These are phyloP conservation scores for Aegilops bicornis DNA, from an alignment of 176 grass and related monocot genomes.

Conservation along the genomic window DNA sequence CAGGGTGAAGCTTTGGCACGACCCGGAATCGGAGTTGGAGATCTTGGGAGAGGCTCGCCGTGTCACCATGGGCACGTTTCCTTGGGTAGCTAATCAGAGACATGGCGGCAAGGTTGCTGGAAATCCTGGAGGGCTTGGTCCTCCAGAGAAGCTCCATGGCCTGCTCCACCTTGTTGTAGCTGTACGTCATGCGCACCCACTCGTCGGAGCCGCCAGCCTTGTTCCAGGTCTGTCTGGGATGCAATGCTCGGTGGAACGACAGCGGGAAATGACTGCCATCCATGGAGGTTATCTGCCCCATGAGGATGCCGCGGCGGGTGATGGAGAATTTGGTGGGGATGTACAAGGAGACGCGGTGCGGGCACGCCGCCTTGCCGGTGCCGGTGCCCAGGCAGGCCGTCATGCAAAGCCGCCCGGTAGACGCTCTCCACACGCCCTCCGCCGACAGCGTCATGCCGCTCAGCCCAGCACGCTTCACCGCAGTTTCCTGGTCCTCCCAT, in stretches of 20 bases:
- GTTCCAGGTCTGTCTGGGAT: neutral
- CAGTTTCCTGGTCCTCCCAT: constrained; percentile 25
- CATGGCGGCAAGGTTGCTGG: constrained; percentile 27
- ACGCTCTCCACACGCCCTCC: constrained; percentile 51
- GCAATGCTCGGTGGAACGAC: neutral
- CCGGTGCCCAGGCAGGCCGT: constrained; percentile 39
- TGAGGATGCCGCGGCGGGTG: constrained; percentile 35
- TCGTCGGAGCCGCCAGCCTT: neutral
- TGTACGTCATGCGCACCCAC: constrained; percentile 3
- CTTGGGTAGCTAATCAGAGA: constrained; percentile 47
- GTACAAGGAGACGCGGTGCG: constrained; percentile 50
- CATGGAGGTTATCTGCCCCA: constrained; percentile 33
- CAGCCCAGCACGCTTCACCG: constrained; percentile 20
- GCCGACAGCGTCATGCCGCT: constrained; percentile 40
- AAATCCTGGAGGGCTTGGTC: constrained; percentile 23
- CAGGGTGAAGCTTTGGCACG: neutral
- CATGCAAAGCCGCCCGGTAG: constrained; percentile 53
- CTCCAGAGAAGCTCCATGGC: constrained; percentile 37
- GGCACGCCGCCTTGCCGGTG: constrained; percentile 3
- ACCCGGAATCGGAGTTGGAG: constrained; percentile 29
- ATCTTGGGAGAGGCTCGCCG: constrained; percentile 17
- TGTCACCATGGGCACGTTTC: neutral
- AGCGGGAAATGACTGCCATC: constrained; percentile 7
- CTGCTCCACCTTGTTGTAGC: constrained; percentile 41
- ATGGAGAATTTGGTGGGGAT: constrained; percentile 43